Base-by-base conservation (phyloP, 1,284 basidiomycete species). In the Tylopilus sp. region DNA sequence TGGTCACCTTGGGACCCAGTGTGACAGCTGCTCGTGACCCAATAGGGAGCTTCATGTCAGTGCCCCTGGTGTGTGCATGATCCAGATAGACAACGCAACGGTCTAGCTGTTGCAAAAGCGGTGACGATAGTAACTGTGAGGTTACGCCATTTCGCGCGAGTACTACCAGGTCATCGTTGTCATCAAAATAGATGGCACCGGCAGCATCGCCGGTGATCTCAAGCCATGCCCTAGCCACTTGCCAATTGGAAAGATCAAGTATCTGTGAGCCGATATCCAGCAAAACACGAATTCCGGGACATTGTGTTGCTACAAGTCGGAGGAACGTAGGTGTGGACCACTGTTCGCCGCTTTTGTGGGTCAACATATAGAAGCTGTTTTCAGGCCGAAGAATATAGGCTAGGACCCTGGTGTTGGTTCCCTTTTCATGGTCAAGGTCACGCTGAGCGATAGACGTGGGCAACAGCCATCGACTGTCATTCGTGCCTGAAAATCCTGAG, bases 221-320 rank as follows among this genome's bases (percentile, higher is more conserved):
- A 0, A 82, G 67, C 81, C 81, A 82, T 4, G 53, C 40, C 28
- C 52, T 33, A 0, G 70, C 76, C 2, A 82, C 52, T 15, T 75
- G 62, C 1, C 54, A 35, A 50, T 80, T 83, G 66, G n/a, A 61
- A 33, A 76, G 48, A 33, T 82, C 79, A 11, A 83, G 67, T 54
- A 82, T 77, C 57, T 81, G 81, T 3, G 81, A 80, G 0, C 81
- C 80, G 11, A 82, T 77, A 49, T 82, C 80, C 6, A 82, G 61
- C 17, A 82, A 58, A 1, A 80, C 77, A 13, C 66, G 69, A 14
- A 78, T 69, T 10, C 69, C 55, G 0, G 72, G 73, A 0, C 49
- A 36, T 48, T 77, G 68, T 1, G 42, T 14, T 0, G 65, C 60
- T 0, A 80, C 25, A 13, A 64, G 50, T 2, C 63, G 26, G 5